Conservation (phyloP, 2,329 filamentous ascomycete species). For the Emergomyces orientalis region DNA sequence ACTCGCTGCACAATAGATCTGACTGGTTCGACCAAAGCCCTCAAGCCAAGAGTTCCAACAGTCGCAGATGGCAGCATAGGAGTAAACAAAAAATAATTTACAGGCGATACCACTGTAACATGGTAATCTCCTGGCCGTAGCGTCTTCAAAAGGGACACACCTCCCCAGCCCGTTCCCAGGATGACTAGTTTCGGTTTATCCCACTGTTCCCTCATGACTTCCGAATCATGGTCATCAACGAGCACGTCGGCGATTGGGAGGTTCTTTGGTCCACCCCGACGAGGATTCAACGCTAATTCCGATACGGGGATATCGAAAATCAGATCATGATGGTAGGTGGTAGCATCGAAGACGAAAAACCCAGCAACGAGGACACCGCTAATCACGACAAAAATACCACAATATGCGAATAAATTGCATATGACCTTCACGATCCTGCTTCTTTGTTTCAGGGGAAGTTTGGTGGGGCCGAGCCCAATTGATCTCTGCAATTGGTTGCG, state of each 20-base stretch:
- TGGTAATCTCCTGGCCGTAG: conserved; percentile 88
- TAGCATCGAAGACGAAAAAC: conserved; percentile 91
- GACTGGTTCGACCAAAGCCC: conserved; percentile 87
- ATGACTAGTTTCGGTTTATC: conserved; percentile 90
- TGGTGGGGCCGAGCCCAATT: conserved; percentile 23
- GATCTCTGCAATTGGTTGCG: background rate
- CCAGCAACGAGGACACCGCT: conserved; percentile 60
- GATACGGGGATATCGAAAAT: conserved; percentile 74
- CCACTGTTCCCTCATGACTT: conserved; percentile 60
- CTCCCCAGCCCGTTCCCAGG: conserved; percentile 89
- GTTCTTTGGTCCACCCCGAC: conserved; percentile 84
- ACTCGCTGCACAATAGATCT: conserved; percentile 70
- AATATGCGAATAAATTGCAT: conserved; percentile 59
- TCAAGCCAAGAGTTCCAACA: conserved; percentile 83
- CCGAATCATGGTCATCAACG: conserved; percentile 78
- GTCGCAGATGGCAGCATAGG: conserved; percentile 97
- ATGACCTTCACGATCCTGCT: conserved; percentile 41
- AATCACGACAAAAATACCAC: conserved; percentile 67
- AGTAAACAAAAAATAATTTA: conserved; percentile 96
- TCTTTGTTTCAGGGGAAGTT: conserved; percentile 21
- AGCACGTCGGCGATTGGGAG: conserved; percentile 80
- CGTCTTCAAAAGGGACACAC: conserved; percentile 82
- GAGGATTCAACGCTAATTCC: conserved; percentile 68
- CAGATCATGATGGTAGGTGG: conserved; percentile 70
- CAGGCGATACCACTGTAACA: conserved; percentile 86